These are phyloP conservation scores for Lactarius vividus DNA, from an alignment of 768 basidiomycete species.

Conservation along the genomic window DNA sequence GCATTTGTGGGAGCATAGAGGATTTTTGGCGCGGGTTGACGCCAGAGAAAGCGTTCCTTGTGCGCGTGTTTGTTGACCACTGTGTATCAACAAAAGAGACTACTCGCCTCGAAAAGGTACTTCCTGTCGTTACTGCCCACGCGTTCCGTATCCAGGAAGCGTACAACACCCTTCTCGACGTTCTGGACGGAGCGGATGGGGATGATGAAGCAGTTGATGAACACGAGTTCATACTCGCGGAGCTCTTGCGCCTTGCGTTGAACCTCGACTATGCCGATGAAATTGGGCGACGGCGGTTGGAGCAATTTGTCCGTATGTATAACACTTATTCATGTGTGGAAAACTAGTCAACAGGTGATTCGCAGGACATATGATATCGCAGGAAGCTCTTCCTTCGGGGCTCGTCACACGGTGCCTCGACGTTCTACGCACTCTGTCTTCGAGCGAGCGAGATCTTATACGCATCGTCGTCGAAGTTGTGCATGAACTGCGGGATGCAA, in stretches of 20 bases:
- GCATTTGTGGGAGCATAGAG: slow-evolving; percentile 42
- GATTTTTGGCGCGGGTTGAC: slow-evolving; percentile 67
- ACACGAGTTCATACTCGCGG: slow-evolving; percentile 68
- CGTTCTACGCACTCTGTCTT: slow-evolving; percentile 67
- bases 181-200: slow-evolving; percentile 38
- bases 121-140: slow-evolving; percentile 83
- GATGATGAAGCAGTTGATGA: slow-evolving; percentile 42
- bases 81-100: slow-evolving; percentile 63
- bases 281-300: slow-evolving; percentile 86
- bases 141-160: slow-evolving; percentile 71
- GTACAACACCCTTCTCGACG: slow-evolving; percentile 62
- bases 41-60: slow-evolving; percentile 76
- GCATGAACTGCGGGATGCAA: slow-evolving; percentile 67
- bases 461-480: slow-evolving; percentile 86
- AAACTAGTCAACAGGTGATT: neutral
- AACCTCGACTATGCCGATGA: slow-evolving; percentile 91
- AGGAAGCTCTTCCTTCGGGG: slow-evolving; percentile 62
- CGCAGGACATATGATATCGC: slow-evolving; percentile 77
- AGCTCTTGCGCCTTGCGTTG: slow-evolving; percentile 75
- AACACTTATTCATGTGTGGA: neutral
- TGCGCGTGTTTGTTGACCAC: slow-evolving; percentile 78
- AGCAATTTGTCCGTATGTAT: slow-evolving; percentile 73
- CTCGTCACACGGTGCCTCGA: slow-evolving; percentile 79
- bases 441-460: slow-evolving; percentile 80
- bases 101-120: slow-evolving; percentile 56